phyloP scores from a whole-genome alignment of 805 yeast species.

The Lipomyces kockii region DNA sequence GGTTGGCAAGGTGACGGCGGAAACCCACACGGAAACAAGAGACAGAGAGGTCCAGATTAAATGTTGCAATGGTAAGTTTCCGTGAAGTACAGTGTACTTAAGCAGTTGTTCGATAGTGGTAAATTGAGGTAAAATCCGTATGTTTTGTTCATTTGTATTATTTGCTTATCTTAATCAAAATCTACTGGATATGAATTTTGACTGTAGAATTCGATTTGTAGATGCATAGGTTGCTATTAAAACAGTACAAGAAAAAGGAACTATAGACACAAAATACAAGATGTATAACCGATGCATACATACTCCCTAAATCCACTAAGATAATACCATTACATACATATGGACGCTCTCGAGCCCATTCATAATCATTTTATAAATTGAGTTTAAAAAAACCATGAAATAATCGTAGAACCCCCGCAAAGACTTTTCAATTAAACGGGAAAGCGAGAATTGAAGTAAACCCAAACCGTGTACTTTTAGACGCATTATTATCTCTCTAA shows the following conservation, averaged over 20 bases:
- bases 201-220: not conserved
- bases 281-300: not conserved
- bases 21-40: constrained; percentile 38
- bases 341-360: not conserved
- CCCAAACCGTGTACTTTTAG: not conserved
- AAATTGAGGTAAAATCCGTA: not conserved
- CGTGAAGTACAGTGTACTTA: not conserved
- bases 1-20: constrained; percentile 31
- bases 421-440: not conserved
- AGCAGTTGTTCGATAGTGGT: not conserved
- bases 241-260: not conserved
- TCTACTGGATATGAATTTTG: not conserved
- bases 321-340: not conserved
- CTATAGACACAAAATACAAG: constrained; percentile 2
- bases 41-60: constrained; percentile 25
- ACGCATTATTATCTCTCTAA: not conserved
- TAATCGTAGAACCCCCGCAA: not conserved
- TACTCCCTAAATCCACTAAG: not conserved
- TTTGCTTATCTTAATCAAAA: not conserved
- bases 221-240: not conserved
- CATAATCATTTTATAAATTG: not conserved
- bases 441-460: not conserved
- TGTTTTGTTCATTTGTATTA: not conserved
- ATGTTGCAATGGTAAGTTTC: not conserved
- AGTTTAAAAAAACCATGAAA: not conserved